A percentile compares a stretch with the other conserved stretches of the same genome.
Conservation (phyloP, 75 land plant genomes). For the Pinus tabuliformis region DNA sequence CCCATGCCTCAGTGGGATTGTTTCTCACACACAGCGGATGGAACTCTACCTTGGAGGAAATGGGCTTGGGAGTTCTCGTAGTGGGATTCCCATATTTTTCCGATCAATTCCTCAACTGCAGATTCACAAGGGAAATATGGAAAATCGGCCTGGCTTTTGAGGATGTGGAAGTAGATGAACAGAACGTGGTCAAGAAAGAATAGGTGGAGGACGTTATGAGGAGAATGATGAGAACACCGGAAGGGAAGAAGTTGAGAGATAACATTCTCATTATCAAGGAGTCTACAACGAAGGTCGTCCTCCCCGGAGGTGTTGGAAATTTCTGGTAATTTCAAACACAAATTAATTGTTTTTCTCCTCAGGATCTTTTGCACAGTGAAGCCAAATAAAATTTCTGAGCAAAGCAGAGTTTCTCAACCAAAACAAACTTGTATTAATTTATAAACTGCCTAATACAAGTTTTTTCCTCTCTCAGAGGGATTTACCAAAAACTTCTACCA, state of each 20-base stretch:
- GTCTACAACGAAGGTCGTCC: background rate
- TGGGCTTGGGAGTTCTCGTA: slow-evolving; percentile 19
- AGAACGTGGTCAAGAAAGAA: background rate
- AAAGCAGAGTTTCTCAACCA: too few relatives aligned
- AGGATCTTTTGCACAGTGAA: too few relatives aligned
- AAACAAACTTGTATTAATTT: too few relatives aligned
- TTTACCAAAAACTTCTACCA: too few relatives aligned
- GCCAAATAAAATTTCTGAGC: too few relatives aligned
- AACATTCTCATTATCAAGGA: background rate
- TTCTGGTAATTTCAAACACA: too few relatives aligned
- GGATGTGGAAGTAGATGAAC: background rate
- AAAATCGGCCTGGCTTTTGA: slow-evolving; percentile 16
- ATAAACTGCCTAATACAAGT: too few relatives aligned
- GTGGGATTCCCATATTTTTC: slow-evolving; percentile 21
- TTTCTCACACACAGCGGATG: slow-evolving; percentile 38
- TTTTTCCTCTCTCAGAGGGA: too few relatives aligned
- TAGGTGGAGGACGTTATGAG: background rate
- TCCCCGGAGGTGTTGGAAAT: too few relatives aligned
- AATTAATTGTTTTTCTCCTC: too few relatives aligned
- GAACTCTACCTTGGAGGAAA: slow-evolving; percentile 32
- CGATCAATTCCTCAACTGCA: slow-evolving; percentile 12
- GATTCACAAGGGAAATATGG: slow-evolving; percentile 10
- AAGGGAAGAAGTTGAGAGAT: background rate
- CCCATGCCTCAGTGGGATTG: slow-evolving; percentile 21
- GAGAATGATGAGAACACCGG: background rate